A percentile compares a stretch with the other conserved stretches of the same genome.
phyloP scores from a whole-genome alignment of 129 eudicot genomes.

The Chrysanthemum lavandulifolium region DNA sequence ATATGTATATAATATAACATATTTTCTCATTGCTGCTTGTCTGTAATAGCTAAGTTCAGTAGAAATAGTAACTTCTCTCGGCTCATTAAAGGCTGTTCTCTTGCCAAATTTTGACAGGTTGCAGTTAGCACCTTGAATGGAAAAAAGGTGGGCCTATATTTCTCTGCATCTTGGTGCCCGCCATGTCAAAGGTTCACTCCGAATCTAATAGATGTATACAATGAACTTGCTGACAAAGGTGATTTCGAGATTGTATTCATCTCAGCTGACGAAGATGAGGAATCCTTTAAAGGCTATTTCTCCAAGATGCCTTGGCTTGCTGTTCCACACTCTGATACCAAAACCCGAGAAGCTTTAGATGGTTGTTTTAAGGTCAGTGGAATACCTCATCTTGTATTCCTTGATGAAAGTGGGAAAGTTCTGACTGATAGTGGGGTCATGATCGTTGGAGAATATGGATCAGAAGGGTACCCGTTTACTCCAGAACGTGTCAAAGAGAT shows the following conservation, averaged over 20 bases:
- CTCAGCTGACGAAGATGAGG: conserved; percentile 66
- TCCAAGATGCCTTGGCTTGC: conserved; percentile 94
- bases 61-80: background rate
- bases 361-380: conserved; percentile 51
- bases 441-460: conserved; percentile 55
- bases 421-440: conserved; percentile 49
- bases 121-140: conserved; percentile 48
- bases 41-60: background rate
- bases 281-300: conserved; percentile 58
- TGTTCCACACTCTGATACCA: conserved; percentile 67
- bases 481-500: conserved; percentile 47
- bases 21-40: background rate
- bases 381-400: conserved; percentile 72
- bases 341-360: conserved; percentile 41
- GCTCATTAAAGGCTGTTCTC: background rate
- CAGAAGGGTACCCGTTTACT: conserved; percentile 70
- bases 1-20: no score
- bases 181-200: conserved; percentile 90
- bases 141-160: conserved; percentile 68
- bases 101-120: conserved; percentile 37
- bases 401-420: conserved; percentile 53
- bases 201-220: conserved; percentile 59
- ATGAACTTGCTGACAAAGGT: conserved; percentile 42
- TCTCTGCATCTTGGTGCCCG: conserved; percentile 93
- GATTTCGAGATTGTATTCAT: conserved; percentile 72